A percentile compares a stretch with the other conserved stretches of the same genome.
These are phyloP conservation scores for Amanita inopinata DNA, from an alignment of 768 basidiomycete species.

Conservation along the genomic window DNA sequence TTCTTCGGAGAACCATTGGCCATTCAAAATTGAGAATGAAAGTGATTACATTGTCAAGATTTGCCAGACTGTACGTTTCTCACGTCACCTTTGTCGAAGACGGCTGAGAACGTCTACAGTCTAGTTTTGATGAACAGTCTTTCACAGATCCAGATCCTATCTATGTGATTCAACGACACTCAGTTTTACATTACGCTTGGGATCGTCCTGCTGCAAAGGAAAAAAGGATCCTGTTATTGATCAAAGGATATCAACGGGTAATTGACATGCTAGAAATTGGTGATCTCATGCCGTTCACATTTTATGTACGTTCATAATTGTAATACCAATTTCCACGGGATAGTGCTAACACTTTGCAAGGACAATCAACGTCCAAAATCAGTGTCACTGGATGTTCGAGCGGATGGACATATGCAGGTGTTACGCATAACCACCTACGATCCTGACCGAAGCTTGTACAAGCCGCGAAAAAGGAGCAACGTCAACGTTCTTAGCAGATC, in stretches of 20 bases:
- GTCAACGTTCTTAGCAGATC: slow-evolving; percentile 39
- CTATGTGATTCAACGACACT: slow-evolving; percentile 52
- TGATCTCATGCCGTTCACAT: slow-evolving; percentile 80
- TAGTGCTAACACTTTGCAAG: slow-evolving; percentile 21
- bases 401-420: slow-evolving; percentile 77
- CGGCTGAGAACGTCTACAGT: slow-evolving; percentile 23
- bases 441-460: slow-evolving; percentile 80
- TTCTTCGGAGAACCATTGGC: slow-evolving; percentile 67
- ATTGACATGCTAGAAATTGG: slow-evolving; percentile 97
- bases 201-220: slow-evolving; percentile 79
- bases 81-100: background rate
- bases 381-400: slow-evolving; percentile 87
- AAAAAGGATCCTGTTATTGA: slow-evolving; percentile 64
- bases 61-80: slow-evolving; percentile 66
- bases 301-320: slow-evolving; percentile 43
- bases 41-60: slow-evolving; percentile 63
- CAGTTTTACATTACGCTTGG: slow-evolving; percentile 75
- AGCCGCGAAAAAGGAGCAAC: slow-evolving; percentile 49
- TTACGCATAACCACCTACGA: slow-evolving; percentile 83
- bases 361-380: slow-evolving; percentile 46
- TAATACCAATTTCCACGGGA: background rate
- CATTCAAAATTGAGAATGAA: slow-evolving; percentile 84
- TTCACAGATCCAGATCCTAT: slow-evolving; percentile 28
- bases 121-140: slow-evolving; percentile 27
- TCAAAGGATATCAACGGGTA: slow-evolving; percentile 50